Conservation (phyloP, 345 rosid genomes). For the Acer yangbiense region DNA sequence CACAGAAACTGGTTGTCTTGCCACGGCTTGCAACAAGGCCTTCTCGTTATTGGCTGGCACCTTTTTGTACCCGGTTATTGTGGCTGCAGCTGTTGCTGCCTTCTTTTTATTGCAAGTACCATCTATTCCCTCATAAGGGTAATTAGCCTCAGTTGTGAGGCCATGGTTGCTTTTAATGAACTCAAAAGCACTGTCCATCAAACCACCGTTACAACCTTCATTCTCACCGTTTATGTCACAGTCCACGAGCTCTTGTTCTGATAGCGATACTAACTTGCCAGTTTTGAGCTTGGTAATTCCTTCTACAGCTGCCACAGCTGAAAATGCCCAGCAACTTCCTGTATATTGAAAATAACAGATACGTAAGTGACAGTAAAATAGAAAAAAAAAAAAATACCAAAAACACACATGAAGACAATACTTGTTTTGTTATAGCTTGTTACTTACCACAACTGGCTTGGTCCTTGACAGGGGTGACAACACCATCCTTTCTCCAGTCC, state of each 20-base stretch:
- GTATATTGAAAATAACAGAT: not conserved
- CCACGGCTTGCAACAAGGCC: conserved; percentile 52
- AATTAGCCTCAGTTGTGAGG: conserved; percentile 44
- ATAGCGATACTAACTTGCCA: conserved; percentile 51
- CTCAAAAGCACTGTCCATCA: conserved; percentile 40
- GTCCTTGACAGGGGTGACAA: conserved; percentile 49
- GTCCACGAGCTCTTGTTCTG: conserved; percentile 64
- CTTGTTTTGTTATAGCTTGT: not conserved
- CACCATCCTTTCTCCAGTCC: conserved; percentile 47
- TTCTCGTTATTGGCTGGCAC: conserved; percentile 40
- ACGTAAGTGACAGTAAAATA: not conserved
- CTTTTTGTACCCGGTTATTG: too few relatives aligned
- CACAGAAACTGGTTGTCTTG: conserved; percentile 57
- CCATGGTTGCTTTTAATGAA: conserved; percentile 44
- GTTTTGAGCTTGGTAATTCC: conserved; percentile 44
- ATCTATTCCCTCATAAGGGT: conserved; percentile 41
- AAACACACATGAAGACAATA: not conserved
- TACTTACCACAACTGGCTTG: conserved; percentile 44
- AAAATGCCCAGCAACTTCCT: conserved; percentile 74
- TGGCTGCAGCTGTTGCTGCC: too few relatives aligned
- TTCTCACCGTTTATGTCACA: conserved; percentile 32
- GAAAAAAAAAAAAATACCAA: not conserved
- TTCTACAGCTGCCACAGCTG: conserved; percentile 61
- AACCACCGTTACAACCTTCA: conserved; percentile 49
- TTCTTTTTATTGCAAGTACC: conserved; percentile 33